Percentiles rank a stretch among this genome's conserved stretches.
These are phyloP conservation scores for Luvunga scandens DNA, from an alignment of 345 rosid species.

Conservation along the genomic window DNA sequence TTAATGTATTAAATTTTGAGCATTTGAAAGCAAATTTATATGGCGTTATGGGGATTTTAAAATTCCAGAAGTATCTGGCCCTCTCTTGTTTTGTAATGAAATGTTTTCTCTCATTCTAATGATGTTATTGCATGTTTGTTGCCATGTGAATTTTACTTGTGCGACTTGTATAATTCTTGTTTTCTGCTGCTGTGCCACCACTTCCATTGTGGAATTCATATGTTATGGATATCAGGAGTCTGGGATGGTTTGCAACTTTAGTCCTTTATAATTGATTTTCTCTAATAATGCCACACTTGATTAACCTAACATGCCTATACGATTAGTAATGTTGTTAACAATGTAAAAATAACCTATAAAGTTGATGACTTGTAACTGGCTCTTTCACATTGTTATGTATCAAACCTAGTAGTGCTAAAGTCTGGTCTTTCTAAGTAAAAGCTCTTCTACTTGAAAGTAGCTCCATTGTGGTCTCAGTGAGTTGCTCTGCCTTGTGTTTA, in stretches of 20 bases:
- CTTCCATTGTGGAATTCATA: not conserved
- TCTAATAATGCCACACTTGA: not conserved
- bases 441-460: not conserved
- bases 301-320: not conserved
- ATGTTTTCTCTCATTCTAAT: not conserved
- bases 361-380: not conserved
- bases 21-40: not conserved
- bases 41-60: too few relatives aligned
- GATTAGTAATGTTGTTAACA: not conserved
- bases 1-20: not conserved
- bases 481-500: not conserved
- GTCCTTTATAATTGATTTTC: not conserved
- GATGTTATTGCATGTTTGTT: not conserved
- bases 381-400: not conserved
- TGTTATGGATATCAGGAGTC: not conserved
- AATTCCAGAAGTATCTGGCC: not conserved
- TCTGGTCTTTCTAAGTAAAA: not conserved
- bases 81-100: not conserved
- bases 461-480: not conserved
- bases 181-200: not conserved
- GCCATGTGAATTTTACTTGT: not conserved
- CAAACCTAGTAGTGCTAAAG: not conserved
- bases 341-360: not conserved
- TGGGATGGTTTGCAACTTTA: not conserved
- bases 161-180: not conserved